Percentiles rank a stretch among this genome's conserved stretches.
These are phyloP conservation scores for Talaromyces borbonicus DNA, from an alignment of 495 filamentous ascomycete genomes.

Conservation along the genomic window DNA sequence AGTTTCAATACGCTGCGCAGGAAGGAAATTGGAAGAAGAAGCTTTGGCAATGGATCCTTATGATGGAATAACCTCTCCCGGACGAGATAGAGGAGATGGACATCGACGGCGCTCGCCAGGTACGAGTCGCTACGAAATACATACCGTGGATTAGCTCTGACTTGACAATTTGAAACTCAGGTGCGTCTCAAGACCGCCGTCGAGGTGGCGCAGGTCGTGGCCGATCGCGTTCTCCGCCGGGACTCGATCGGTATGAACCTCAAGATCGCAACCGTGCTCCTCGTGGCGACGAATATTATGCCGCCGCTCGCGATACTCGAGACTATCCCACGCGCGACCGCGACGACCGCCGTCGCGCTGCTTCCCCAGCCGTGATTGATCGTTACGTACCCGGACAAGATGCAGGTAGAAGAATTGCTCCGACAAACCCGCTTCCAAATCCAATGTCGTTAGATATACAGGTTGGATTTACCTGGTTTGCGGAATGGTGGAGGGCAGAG, in stretches of 20 bases:
- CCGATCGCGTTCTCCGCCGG: slow-evolving; percentile 62
- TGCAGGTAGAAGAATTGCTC: slow-evolving; percentile 41
- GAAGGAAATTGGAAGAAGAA: too few relatives aligned
- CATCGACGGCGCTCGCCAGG: slow-evolving; percentile 43
- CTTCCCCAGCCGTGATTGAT: slow-evolving; percentile 66
- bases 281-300: slow-evolving; percentile 40
- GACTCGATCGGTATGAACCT: slow-evolving; percentile 66
- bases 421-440: slow-evolving; percentile 66
- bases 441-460: slow-evolving; percentile 81
- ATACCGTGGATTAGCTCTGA: neutral
- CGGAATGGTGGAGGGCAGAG: slow-evolving; percentile 91
- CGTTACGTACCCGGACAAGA: slow-evolving; percentile 90
- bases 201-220: slow-evolving; percentile 28
- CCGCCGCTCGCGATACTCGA: slow-evolving; percentile 32
- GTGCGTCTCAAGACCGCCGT: slow-evolving; percentile 38
- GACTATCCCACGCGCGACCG: slow-evolving; percentile 62
- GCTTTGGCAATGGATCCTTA: slow-evolving; percentile 32
- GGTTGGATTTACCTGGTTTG: slow-evolving; percentile 93
- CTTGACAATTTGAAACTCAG: slow-evolving; percentile 8
- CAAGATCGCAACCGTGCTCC: slow-evolving; percentile 41
- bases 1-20: too few relatives aligned
- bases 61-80: slow-evolving; percentile 30
- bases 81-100: slow-evolving; percentile 28
- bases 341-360: slow-evolving; percentile 55
- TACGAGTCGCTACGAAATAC: slow-evolving; percentile 18